phyloP scores from a whole-genome alignment of 2,329 filamentous ascomycete genomes.

The Drechslerella coelobrocha region DNA sequence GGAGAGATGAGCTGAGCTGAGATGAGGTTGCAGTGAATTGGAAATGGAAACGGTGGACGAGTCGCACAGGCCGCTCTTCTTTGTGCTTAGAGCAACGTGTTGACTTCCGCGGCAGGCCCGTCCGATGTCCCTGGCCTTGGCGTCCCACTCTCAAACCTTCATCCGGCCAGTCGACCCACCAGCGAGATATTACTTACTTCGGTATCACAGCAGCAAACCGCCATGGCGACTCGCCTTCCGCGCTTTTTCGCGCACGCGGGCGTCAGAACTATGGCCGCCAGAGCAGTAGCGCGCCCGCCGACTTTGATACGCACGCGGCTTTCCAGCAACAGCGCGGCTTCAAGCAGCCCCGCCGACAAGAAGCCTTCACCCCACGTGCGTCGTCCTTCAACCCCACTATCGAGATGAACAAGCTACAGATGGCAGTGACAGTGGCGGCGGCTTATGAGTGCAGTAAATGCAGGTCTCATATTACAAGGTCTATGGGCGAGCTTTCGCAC shows the following conservation, averaged over 20 bases:
- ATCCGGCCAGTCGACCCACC: too few species aligned
- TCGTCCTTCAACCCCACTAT: background rate
- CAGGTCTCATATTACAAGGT: slow-evolving; percentile 75
- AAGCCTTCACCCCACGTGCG: slow-evolving; percentile 48
- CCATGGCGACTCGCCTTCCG: slow-evolving; percentile 44
- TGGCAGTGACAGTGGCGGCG: background rate
- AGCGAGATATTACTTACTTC: too few species aligned
- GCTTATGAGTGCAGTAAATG: slow-evolving; percentile 11
- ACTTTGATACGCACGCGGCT: slow-evolving; percentile 1
- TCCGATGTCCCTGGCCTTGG: slow-evolving; percentile 2
- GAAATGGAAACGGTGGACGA: background rate
- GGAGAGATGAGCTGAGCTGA: too few species aligned
- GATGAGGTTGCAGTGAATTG: too few species aligned
- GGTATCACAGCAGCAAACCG: too few species aligned
- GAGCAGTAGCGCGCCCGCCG: slow-evolving; percentile 3
- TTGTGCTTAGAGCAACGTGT: slow-evolving; percentile 51
- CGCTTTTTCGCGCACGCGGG: slow-evolving; percentile 18
- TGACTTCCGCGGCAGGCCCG: slow-evolving; percentile 25
- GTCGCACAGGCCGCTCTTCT: slow-evolving; percentile 20
- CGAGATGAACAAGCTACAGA: background rate
- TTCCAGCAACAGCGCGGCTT: background rate
- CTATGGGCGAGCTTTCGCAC: slow-evolving; percentile 75
- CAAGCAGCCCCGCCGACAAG: slow-evolving; percentile 11
- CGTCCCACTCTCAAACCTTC: background rate
- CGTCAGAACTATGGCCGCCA: slow-evolving; percentile 7